Evolutionary conservation across 2,329 filamentous ascomycete species (phyloP).

Genomic region (Talaromyces atroroseus): DNA sequence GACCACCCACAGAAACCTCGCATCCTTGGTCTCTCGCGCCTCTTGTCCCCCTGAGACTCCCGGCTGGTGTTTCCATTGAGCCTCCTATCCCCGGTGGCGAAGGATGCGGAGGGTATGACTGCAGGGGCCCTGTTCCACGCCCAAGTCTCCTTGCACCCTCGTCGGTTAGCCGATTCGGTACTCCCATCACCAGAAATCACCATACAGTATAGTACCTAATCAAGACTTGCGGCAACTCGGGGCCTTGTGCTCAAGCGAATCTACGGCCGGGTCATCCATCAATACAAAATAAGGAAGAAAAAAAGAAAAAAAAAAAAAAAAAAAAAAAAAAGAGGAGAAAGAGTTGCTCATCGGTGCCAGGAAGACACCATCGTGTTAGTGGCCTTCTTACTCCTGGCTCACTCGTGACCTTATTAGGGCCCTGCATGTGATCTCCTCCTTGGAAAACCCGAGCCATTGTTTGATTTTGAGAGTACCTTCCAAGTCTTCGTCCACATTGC

Average conservation of each 20-base stretch:
- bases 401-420: conserved; percentile 6
- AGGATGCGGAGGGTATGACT: conserved; percentile 38
- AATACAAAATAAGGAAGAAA: no score
- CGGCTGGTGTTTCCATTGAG: conserved; percentile 11
- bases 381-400: background rate
- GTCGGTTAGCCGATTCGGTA: background rate
- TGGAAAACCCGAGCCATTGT: background rate
- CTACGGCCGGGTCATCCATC: background rate
- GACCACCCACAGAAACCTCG: conserved; percentile 10
- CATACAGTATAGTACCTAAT: background rate
- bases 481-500: conserved; percentile 1
- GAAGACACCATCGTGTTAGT: background rate
- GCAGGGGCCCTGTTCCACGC: conserved; percentile 34
- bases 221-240: background rate
- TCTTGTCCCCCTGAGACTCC: conserved; percentile 5
- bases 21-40: conserved; percentile 11
- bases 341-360: background rate
- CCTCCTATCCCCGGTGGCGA: conserved; percentile 15
- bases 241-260: background rate
- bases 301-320: background rate
- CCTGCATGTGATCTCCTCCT: conserved; percentile 10
- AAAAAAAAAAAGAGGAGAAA: background rate
- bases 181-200: background rate
- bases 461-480: background rate
- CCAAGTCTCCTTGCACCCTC: conserved; percentile 35